A percentile compares a stretch with the other conserved stretches of the same genome.
These are phyloP conservation scores for Clausena lansium DNA, from an alignment of 345 rosid species.

Conservation along the genomic window DNA sequence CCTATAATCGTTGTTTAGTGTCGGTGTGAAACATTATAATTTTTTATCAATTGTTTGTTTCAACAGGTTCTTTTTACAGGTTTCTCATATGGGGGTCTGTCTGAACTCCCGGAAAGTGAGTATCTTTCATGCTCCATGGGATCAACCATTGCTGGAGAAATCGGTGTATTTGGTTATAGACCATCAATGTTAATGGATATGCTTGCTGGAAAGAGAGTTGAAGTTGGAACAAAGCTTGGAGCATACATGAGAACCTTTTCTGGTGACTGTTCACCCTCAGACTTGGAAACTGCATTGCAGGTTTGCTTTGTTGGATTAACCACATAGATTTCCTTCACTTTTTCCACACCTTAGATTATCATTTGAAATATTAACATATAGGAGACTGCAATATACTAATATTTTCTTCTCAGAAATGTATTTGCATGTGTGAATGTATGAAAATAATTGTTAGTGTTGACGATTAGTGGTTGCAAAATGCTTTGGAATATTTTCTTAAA, in stretches of 20 bases:
- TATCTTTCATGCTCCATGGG: constrained; percentile 87
- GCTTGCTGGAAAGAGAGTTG: constrained; percentile 98
- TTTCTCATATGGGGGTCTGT: constrained; percentile 91
- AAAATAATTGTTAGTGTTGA: background rate
- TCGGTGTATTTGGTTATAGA: constrained; percentile 85
- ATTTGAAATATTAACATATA: background rate
- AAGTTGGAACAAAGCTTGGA: constrained; percentile 70
- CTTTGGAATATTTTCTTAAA: background rate
- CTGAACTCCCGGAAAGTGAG: constrained; percentile 80
- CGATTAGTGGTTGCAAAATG: background rate
- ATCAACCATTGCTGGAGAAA: constrained; percentile 85
- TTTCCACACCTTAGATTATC: background rate
- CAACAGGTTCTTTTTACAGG: constrained; percentile 84
- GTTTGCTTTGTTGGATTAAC: constrained; percentile 39
- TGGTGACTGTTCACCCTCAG: constrained; percentile 86
- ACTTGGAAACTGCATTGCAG: constrained; percentile 94
- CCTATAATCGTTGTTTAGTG: background rate
- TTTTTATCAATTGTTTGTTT: constrained; percentile 12
- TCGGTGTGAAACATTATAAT: constrained; percentile 7
- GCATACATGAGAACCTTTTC: constrained; percentile 82
- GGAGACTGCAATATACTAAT: background rate
- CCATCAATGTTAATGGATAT: constrained; percentile 84
- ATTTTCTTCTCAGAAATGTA: background rate
- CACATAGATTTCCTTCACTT: background rate
- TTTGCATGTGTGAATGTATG: background rate